A percentile compares a stretch with the other conserved stretches of the same genome.
Evolutionary conservation across 2,329 filamentous ascomycete species (phyloP).

Genomic region (Colletotrichum salicis): DNA sequence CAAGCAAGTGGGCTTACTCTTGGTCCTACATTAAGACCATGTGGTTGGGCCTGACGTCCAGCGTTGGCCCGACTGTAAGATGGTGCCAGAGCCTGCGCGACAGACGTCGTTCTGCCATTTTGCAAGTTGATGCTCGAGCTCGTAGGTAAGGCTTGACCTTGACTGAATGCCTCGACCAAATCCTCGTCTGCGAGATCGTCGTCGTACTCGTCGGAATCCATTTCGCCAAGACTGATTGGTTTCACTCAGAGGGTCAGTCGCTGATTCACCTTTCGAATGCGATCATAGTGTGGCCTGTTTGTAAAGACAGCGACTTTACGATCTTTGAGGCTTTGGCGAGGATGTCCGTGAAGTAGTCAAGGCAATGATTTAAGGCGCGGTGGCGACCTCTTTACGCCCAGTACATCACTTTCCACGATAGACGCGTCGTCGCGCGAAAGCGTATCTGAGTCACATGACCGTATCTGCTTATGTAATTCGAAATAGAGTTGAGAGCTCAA

Average conservation of each 20-base stretch:
- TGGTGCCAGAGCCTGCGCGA: neutral
- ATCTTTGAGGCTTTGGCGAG: neutral
- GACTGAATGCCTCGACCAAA: constrained; percentile 68
- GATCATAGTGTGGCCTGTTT: constrained; percentile 4
- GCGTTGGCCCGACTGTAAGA: constrained; percentile 6
- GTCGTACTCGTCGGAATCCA: constrained; percentile 72
- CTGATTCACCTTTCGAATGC: neutral
- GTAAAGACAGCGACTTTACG: neutral
- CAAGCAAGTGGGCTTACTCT: neutral
- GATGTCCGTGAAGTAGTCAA: neutral
- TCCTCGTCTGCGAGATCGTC: constrained; percentile 75
- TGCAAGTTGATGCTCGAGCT: constrained; percentile 1
- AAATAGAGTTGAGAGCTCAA: neutral
- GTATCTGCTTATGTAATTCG: neutral
- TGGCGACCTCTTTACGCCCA: neutral
- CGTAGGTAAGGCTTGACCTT: constrained; percentile 44
- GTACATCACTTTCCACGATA: neutral
- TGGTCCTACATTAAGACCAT: neutral
- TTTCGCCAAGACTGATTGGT: constrained; percentile 38
- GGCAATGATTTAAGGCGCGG: neutral
- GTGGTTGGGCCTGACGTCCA: neutral
- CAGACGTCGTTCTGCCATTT: neutral
- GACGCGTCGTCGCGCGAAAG: constrained; percentile 36
- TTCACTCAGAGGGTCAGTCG: neutral
- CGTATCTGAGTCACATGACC: constrained; percentile 34